A percentile compares a stretch with the other conserved stretches of the same genome.
These are phyloP conservation scores for Xylaria curta DNA, from an alignment of 495 filamentous ascomycete species.

Conservation along the genomic window DNA sequence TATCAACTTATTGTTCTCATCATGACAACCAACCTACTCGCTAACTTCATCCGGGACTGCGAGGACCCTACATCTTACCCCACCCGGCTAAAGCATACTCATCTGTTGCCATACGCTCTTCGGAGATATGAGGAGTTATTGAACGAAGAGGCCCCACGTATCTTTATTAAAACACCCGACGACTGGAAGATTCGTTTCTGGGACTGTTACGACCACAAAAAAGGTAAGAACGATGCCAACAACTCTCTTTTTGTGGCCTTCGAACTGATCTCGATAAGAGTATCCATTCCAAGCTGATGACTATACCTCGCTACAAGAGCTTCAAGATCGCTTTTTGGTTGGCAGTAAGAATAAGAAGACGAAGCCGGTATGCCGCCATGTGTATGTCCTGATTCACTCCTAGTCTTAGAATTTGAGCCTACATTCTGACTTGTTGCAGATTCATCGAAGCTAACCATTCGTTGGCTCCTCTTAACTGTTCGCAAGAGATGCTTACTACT, in stretches of 20 bases:
- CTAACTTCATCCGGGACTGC: not conserved
- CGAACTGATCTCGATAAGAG: not conserved
- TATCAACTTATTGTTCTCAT: not conserved
- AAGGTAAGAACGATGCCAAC: not conserved
- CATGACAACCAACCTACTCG: not conserved
- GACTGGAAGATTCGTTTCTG: not conserved
- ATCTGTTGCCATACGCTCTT: not conserved
- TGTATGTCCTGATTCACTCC: not conserved
- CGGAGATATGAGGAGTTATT: not conserved
- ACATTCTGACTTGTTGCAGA: conserved; percentile 25
- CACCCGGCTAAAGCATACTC: not conserved
- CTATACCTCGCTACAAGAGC: not conserved
- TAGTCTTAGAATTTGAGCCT: not conserved
- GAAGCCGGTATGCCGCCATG: conserved; percentile 8
- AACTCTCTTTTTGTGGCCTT: not conserved
- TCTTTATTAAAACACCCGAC: not conserved
- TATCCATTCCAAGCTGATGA: not conserved
- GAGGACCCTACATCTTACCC: conserved; percentile 5
- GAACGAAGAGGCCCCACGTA: not conserved
- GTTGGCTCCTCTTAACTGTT: conserved; percentile 37
- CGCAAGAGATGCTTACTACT: conserved; percentile 40
- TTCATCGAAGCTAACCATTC: conserved; percentile 45
- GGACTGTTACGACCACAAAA: not conserved
- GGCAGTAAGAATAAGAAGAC: no score
- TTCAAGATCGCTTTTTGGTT: not conserved